phyloP scores from a whole-genome alignment of 176 grass and related monocot genomes.

The Oryza punctata region DNA sequence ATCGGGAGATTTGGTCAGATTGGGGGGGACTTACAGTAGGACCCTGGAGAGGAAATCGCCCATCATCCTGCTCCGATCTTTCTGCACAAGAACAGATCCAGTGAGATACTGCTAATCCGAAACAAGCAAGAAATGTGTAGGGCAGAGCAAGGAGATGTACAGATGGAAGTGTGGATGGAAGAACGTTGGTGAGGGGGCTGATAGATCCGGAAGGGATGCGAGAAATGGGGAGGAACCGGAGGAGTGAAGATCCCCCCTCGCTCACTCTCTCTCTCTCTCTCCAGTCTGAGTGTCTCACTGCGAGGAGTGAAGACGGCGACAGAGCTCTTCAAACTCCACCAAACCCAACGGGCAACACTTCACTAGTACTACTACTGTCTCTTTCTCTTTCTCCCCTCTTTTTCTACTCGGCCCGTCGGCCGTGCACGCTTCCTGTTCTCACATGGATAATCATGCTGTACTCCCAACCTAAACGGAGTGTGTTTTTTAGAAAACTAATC shows the following conservation, averaged over 20 bases:
- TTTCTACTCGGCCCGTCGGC: neutral
- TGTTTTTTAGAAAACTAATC: no score
- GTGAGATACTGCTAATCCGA: neutral
- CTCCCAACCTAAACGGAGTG: no score
- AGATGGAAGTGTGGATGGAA: neutral
- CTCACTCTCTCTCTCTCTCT: neutral
- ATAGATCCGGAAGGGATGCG: neutral
- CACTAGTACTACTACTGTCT: no score
- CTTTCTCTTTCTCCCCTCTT: neutral
- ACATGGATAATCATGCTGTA: no score
- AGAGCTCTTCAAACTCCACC: neutral
- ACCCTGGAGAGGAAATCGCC: constrained; percentile 51
- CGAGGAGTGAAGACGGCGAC: no score
- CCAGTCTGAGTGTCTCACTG: no score
- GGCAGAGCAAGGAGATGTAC: neutral
- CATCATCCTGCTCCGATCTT: constrained; percentile 36
- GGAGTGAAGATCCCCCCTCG: neutral
- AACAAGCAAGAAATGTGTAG: neutral
- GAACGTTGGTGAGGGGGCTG: neutral
- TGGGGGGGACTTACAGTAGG: constrained; percentile 42
- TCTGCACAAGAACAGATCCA: constrained; percentile 6
- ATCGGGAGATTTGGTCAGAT: neutral
- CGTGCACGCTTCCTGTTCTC: neutral
- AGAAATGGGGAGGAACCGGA: neutral
- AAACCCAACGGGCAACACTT: neutral